Percentiles rank a stretch among this genome's conserved stretches.
These are phyloP conservation scores for Polytolypa hystricis DNA, from an alignment of 2,329 filamentous ascomycete species.

Conservation along the genomic window DNA sequence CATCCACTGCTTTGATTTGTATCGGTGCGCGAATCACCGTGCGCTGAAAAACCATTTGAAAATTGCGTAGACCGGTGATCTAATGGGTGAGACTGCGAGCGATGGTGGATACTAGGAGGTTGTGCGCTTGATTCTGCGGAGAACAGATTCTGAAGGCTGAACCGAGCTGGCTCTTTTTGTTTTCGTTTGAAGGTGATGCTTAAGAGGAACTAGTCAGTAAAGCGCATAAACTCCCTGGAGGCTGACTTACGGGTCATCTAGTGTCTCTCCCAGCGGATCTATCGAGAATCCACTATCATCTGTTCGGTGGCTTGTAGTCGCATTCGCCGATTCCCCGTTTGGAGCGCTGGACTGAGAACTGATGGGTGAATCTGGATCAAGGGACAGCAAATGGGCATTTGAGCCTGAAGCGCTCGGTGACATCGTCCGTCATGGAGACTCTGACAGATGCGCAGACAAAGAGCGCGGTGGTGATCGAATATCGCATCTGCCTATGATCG, in stretches of 20 bases:
- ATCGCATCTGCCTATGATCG: no score
- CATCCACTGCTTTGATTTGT: constrained; percentile 17
- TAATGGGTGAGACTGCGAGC: constrained; percentile 14
- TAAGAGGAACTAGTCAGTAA: constrained; percentile 3
- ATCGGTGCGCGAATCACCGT: constrained; percentile 12
- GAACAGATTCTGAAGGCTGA: constrained; percentile 31
- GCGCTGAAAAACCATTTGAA: constrained; percentile 1
- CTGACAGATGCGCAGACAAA: no score
- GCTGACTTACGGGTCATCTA: constrained; percentile 25
- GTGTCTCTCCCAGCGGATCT: constrained; percentile 21
- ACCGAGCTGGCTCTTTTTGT: constrained; percentile 28
- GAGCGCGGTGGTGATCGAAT: no score
- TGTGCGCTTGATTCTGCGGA: constrained; percentile 16
- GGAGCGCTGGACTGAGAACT: constrained; percentile 9
- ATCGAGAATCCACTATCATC: constrained; percentile 14
- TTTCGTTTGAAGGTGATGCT: constrained; percentile 36
- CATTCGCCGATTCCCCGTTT: constrained; percentile 14
- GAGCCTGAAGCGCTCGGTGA: constrained; percentile 6
- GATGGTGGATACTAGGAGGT: constrained; percentile 13
- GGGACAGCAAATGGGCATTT: constrained; percentile 2
- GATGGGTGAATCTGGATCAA: not conserved
- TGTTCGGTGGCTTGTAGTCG: constrained; percentile 13
- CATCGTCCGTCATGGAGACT: constrained; percentile 12
- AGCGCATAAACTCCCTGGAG: not conserved
- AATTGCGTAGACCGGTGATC: constrained; percentile 12